Evolutionary conservation across 371 early-diverging fungal genomes (phyloP).

Genomic region (Syncephalis fuscata): DNA sequence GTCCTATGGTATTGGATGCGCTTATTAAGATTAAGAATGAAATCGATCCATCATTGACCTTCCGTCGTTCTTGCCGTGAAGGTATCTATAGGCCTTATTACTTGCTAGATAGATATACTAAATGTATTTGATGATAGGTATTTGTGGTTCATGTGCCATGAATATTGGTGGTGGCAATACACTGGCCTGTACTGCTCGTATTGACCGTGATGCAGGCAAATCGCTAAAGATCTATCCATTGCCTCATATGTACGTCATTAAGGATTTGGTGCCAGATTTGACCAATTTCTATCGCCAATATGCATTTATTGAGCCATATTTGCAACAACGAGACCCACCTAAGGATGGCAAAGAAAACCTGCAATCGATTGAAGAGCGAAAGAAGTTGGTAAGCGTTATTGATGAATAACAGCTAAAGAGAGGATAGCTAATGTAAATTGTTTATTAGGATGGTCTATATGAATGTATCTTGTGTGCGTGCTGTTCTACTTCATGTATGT

Average conservation of each 20-base stretch:
- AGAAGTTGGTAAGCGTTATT: slow-evolving; percentile 52
- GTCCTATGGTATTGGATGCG: slow-evolving; percentile 92
- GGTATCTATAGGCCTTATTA: slow-evolving; percentile 10
- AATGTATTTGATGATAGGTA: slow-evolving; percentile 19
- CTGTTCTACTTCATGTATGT: slow-evolving; percentile 92
- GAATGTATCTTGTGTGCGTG: slow-evolving; percentile 97
- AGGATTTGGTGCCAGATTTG: slow-evolving; percentile 81
- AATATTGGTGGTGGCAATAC: slow-evolving; percentile 92
- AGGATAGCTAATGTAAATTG: too few relatives aligned
- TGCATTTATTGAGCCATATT: slow-evolving; percentile 85
- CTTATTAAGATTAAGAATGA: slow-evolving; percentile 93
- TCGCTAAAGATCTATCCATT: slow-evolving; percentile 82
- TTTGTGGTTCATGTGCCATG: slow-evolving; percentile 96
- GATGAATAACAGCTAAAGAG: background rate
- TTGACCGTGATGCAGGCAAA: slow-evolving; percentile 50
- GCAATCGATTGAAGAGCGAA: slow-evolving; percentile 82
- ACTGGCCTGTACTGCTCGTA: slow-evolving; percentile 79
- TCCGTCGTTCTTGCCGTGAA: slow-evolving; percentile 49
- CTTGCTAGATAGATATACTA: background rate
- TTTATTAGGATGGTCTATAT: slow-evolving; percentile 70
- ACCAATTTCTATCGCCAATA: slow-evolving; percentile 95
- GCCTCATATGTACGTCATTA: slow-evolving; percentile 86
- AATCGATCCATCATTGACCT: slow-evolving; percentile 77
- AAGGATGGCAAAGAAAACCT: slow-evolving; percentile 66
- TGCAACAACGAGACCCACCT: slow-evolving; percentile 66